These are phyloP conservation scores for Xanthoconium purpureum DNA, from an alignment of 768 basidiomycete species.

Conservation along the genomic window DNA sequence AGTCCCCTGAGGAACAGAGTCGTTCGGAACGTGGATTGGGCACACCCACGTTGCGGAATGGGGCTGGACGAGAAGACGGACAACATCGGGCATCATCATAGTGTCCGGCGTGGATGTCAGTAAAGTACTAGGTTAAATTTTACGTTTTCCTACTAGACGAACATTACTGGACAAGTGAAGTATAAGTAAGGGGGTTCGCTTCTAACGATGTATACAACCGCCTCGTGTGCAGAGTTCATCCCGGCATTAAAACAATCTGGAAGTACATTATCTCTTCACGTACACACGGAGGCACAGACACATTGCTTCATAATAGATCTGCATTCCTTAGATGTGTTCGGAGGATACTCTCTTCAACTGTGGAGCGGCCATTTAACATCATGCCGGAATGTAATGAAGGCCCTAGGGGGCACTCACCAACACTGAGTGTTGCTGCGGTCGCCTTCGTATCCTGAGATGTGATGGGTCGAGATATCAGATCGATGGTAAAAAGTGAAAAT, in stretches of 20 bases:
- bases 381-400: not conserved
- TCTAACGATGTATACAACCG: not conserved
- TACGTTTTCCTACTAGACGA: slow-evolving; percentile 5
- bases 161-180: not conserved
- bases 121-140: not conserved
- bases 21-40: slow-evolving; percentile 60
- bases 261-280: slow-evolving; percentile 3
- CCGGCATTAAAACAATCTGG: not conserved
- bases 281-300: not conserved
- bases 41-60: slow-evolving; percentile 58
- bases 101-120: not conserved
- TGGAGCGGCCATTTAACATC: not conserved
- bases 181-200: not conserved
- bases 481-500: not conserved
- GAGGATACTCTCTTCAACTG: slow-evolving; percentile 72
- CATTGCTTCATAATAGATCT: slow-evolving; percentile 53
- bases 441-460: slow-evolving; percentile 63
- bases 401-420: slow-evolving; percentile 44
- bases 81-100: slow-evolving; percentile 2
- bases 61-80: slow-evolving; percentile 34
- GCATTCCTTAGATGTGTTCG: slow-evolving; percentile 67
- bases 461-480: slow-evolving; percentile 7
- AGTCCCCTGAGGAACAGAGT: slow-evolving; percentile 44
- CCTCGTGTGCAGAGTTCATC: not conserved
- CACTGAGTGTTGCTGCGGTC: slow-evolving; percentile 66